Evolutionary conservation across 2,329 filamentous ascomycete genomes (phyloP).

Genomic region (Phaeophleospora eucalypticola): DNA sequence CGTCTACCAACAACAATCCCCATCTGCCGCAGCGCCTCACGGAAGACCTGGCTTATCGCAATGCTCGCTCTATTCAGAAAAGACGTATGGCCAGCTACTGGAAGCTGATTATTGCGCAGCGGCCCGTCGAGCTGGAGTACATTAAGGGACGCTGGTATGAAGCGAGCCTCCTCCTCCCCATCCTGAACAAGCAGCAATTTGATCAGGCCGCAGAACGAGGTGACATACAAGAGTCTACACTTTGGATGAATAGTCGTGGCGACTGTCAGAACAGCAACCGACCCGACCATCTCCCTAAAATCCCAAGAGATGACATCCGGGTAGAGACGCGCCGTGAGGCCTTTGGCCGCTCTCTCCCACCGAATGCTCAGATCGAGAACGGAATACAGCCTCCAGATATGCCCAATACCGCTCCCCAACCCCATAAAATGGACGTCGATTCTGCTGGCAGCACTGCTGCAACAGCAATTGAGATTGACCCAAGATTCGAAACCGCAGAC

Average conservation of each 20-base stretch:
- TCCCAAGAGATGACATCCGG: slow-evolving; percentile 27
- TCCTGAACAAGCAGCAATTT: slow-evolving; percentile 31
- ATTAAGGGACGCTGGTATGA: slow-evolving; percentile 61
- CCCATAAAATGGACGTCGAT: slow-evolving; percentile 5
- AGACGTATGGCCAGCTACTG: slow-evolving; percentile 39
- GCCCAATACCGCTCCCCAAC: slow-evolving; percentile 18
- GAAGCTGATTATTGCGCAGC: slow-evolving; percentile 36
- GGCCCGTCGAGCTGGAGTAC: slow-evolving; percentile 42
- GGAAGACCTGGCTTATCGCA: slow-evolving; percentile 49
- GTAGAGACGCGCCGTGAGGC: slow-evolving; percentile 38
- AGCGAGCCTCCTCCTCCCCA: slow-evolving; percentile 47
- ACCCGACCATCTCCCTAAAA: slow-evolving; percentile 26
- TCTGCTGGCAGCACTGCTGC: not conserved
- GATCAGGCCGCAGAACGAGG: slow-evolving; percentile 26
- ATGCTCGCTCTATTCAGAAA: slow-evolving; percentile 39
- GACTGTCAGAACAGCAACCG: slow-evolving; percentile 34
- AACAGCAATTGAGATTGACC: slow-evolving; percentile 27
- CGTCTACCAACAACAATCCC: slow-evolving; percentile 30
- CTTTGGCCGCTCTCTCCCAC: slow-evolving; percentile 40
- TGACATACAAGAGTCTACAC: slow-evolving; percentile 32
- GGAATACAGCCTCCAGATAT: slow-evolving; percentile 35
- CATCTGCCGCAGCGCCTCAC: slow-evolving; percentile 50
- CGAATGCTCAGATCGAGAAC: slow-evolving; percentile 36
- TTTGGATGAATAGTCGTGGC: slow-evolving; percentile 35
- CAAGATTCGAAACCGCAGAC: slow-evolving; percentile 30